Conservation (phyloP, 1,139 yeast species). For the Candida labiduridarum region DNA sequence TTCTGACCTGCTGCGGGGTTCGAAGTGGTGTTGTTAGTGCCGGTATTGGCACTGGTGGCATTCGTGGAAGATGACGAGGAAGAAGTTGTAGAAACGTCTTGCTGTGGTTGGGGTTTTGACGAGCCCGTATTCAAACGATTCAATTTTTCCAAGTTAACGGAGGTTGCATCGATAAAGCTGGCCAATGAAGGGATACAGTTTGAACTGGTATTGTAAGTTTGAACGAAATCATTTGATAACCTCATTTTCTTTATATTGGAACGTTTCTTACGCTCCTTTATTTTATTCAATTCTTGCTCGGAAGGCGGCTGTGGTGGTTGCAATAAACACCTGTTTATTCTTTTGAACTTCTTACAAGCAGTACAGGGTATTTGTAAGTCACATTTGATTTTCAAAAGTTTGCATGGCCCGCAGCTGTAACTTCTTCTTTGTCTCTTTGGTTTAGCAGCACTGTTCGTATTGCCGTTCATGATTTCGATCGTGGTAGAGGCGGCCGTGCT, state of each 20-base stretch:
- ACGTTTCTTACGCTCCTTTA: constrained; percentile 26
- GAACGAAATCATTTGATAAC: constrained; percentile 14
- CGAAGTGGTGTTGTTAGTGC: background rate
- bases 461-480: background rate
- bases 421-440: constrained; percentile 46
- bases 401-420: constrained; percentile 61
- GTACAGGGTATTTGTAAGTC: constrained; percentile 53
- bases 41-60: background rate
- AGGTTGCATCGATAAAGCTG: constrained; percentile 10
- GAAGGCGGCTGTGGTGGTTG: constrained; percentile 54
- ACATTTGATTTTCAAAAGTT: constrained; percentile 54
- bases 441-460: constrained; percentile 5
- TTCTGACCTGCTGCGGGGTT: background rate
- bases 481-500: background rate
- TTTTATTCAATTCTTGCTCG: constrained; percentile 25
- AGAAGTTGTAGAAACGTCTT: background rate
- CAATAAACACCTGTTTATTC: constrained; percentile 38
- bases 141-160: constrained; percentile 6
- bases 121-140: background rate
- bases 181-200: constrained; percentile 15
- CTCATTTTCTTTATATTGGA: constrained; percentile 18
- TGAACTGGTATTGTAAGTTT: constrained; percentile 12
- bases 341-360: constrained; percentile 46
- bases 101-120: background rate
- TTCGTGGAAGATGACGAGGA: background rate